Evolutionary conservation across 2,329 filamentous ascomycete species (phyloP), one percentile per base, ranked within the genome.

Genomic region (Fusarium siculi): DNA sequence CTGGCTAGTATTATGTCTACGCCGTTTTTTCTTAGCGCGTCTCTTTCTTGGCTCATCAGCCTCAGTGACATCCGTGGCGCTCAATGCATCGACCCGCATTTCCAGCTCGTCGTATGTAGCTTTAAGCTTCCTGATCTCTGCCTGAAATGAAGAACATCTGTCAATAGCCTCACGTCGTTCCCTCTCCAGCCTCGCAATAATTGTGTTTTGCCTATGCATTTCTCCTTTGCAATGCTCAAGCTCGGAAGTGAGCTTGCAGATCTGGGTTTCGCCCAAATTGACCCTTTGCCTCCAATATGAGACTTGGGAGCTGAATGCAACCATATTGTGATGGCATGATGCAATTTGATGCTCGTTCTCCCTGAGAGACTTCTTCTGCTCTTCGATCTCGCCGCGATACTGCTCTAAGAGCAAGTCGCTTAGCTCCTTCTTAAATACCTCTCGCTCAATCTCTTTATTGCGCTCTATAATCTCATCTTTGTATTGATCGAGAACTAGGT

Each of bases 391-490:
- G 32, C 25, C 50, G 18, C 50, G 59, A 12, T 55, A 62, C 50
- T 62, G 49, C 34, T 34, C 32, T 18, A 62, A 37, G 14, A 62
- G 49, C n/a, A 62, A 30, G 25, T 62, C 49, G 9, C 50, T 36
- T 4, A 62, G n/a, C 23, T 62, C 59, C 11, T 40, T 62, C 9
- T 62, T 28, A 11, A 55, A 47, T 30, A 32, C 42, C 42, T 62
- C 58, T 39, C 28, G 10, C 21, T 54, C 58, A 21, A 47, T 37
- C 23, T 14, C 49, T 46, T 54, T 14, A 5, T 47, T 62, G 23
- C 50, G 42, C 40, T 62, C 59, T n/a, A 55, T 36, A 9, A 62
- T 25, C 34, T 62, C 59, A 16, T 52, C 59, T 43, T 52, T 42
- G 21, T 55, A 62, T 39, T 55, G 42, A 21, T 55, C 21, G 21